Evolutionary conservation across 306 rosid genomes (phyloP).

Genomic region (Corylus avellana): DNA sequence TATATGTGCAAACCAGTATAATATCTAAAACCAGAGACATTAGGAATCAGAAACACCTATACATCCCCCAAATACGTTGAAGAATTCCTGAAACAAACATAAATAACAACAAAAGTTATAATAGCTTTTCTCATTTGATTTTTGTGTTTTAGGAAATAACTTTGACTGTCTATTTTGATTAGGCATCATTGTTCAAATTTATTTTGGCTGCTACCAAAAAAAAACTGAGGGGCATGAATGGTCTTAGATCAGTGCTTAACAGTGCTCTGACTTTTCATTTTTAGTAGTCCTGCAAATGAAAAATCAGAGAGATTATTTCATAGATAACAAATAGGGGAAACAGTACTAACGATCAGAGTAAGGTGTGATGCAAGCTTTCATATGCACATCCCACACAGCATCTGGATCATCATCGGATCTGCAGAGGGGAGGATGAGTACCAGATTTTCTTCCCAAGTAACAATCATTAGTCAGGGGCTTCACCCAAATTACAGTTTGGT

Average conservation of each 20-base stretch:
- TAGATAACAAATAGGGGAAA: constrained; percentile 22
- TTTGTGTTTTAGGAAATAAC: too few species aligned
- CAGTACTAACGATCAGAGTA: constrained; percentile 74
- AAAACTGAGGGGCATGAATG: background rate
- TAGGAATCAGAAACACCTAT: too few species aligned
- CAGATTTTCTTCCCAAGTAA: constrained; percentile 65
- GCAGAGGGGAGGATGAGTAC: constrained; percentile 80
- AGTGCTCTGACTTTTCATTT: background rate
- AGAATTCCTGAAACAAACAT: too few species aligned
- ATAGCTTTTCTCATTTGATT: too few species aligned
- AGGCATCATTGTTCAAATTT: too few species aligned
- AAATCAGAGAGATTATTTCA: constrained; percentile 1
- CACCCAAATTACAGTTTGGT: constrained; percentile 95
- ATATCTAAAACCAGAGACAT: too few species aligned
- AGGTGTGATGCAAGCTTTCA: constrained; percentile 84
- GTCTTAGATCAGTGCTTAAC: background rate
- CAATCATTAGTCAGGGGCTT: constrained; percentile 93
- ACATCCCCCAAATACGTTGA: too few species aligned
- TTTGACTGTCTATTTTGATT: too few species aligned
- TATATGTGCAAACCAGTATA: too few species aligned
- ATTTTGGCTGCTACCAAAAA: too few species aligned
- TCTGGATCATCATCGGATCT: constrained; percentile 76
- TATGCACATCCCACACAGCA: constrained; percentile 76
- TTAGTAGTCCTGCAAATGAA: constrained; percentile 3
- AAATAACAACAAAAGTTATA: too few species aligned